Conservation (phyloP, 345 rosid genomes). For the Brassica juncea region DNA sequence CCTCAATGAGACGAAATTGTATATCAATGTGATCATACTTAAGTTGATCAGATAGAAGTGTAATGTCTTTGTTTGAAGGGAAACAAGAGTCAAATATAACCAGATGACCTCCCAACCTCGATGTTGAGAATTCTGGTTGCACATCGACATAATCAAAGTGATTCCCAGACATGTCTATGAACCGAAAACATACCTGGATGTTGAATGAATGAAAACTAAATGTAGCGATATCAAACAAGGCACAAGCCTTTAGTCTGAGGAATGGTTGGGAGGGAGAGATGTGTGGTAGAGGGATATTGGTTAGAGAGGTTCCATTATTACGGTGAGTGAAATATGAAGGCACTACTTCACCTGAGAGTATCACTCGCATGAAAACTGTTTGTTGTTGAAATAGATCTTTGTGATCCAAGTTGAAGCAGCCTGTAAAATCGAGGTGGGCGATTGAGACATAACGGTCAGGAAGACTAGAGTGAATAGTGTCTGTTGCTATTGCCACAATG, state of each 20-base stretch:
- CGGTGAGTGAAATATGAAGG: constrained; percentile 5
- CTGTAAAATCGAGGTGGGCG: neutral
- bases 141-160: neutral
- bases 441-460: neutral
- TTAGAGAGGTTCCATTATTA: neutral
- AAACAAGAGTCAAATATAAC: neutral
- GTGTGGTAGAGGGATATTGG: neutral
- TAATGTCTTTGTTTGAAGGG: neutral
- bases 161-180: neutral
- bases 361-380: neutral
- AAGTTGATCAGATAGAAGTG: neutral
- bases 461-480: no score
- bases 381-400: neutral
- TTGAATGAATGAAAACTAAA: neutral
- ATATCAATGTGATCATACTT: neutral
- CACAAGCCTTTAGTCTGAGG: neutral
- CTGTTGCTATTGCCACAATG: neutral
- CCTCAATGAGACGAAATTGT: neutral
- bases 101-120: neutral
- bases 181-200: neutral
- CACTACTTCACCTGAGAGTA: neutral
- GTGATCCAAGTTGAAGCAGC: neutral
- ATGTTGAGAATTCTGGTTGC: neutral
- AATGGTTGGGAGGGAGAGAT: neutral
- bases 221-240: neutral